Evolutionary conservation across 164 flowering plant species (phyloP).

Genomic region (Berberis thunbergii): DNA sequence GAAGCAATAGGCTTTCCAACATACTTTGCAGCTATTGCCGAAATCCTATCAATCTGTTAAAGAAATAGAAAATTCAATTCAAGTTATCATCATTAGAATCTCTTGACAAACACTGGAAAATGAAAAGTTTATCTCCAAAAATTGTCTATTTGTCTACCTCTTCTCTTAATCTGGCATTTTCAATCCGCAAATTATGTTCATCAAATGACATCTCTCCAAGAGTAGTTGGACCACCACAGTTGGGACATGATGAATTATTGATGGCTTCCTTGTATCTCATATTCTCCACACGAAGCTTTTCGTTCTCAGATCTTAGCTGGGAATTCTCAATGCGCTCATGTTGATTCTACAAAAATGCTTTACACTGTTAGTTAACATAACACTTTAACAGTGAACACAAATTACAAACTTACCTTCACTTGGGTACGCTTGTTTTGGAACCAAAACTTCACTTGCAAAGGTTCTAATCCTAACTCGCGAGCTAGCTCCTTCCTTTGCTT

Average conservation of each 20-base stretch:
- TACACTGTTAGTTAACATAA: too few species aligned
- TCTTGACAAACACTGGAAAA: not conserved
- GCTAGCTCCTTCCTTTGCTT: conserved; percentile 83
- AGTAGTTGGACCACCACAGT: conserved; percentile 83
- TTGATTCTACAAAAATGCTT: conserved; percentile 43
- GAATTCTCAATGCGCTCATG: conserved; percentile 77
- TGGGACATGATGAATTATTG: conserved; percentile 63
- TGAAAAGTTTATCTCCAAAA: not conserved
- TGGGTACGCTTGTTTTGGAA: conserved; percentile 93
- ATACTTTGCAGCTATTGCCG: conserved; percentile 78
- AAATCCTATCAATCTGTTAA: conserved; percentile 72
- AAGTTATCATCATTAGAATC: too few species aligned
- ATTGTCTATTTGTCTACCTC: conserved; percentile 31
- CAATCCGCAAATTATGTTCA: conserved; percentile 80
- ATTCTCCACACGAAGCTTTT: conserved; percentile 77
- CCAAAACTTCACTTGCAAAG: conserved; percentile 88
- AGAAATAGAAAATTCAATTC: not conserved
- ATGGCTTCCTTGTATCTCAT: conserved; percentile 77
- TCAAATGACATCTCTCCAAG: conserved; percentile 92
- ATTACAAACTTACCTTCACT: conserved; percentile 52
- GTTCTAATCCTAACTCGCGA: conserved; percentile 63
- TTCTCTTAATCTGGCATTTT: conserved; percentile 74
- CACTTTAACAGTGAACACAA: too few species aligned
- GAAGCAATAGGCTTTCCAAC: conserved; percentile 65
- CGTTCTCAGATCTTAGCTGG: conserved; percentile 47